Percentiles rank a stretch among this genome's conserved stretches.
Conservation (phyloP, 495 filamentous ascomycete species). For the Poronia punctata region DNA sequence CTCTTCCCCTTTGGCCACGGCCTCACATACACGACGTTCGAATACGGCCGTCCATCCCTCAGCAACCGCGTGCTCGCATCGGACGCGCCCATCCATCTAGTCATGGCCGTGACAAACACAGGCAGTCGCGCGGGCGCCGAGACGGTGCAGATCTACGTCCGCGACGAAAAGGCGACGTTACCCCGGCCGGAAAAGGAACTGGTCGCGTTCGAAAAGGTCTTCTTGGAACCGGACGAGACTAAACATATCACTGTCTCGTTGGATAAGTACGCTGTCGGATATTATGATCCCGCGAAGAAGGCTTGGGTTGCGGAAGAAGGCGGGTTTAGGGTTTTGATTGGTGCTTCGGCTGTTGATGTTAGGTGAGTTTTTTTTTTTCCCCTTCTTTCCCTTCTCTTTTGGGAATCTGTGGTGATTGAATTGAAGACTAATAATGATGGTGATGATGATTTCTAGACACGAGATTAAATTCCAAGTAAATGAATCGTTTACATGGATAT, state of each 20-base stretch:
- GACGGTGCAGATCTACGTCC: slow-evolving; percentile 72
- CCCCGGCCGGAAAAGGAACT: slow-evolving; percentile 71
- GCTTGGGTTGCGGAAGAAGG: slow-evolving; percentile 79
- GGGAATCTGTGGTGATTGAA: not conserved
- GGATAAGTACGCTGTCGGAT: slow-evolving; percentile 72
- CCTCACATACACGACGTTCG: slow-evolving; percentile 73
- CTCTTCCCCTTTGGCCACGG: slow-evolving; percentile 80
- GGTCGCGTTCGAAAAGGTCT: slow-evolving; percentile 74
- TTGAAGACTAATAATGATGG: not conserved
- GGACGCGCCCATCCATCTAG: slow-evolving; percentile 50
- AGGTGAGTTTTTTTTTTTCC: slow-evolving; percentile 22
- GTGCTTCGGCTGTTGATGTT: slow-evolving; percentile 43
- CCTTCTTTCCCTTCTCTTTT: not conserved
- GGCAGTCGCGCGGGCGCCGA: slow-evolving; percentile 61
- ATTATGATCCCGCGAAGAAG: slow-evolving; percentile 64
- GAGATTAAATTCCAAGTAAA: slow-evolving; percentile 46
- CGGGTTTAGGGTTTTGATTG: slow-evolving; percentile 58
- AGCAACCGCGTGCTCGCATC: slow-evolving; percentile 41
- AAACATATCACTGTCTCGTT: slow-evolving; percentile 57
- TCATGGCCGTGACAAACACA: slow-evolving; percentile 62
- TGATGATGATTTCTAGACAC: slow-evolving; percentile 28
- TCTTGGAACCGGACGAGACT: slow-evolving; percentile 60
- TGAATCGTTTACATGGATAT: slow-evolving; percentile 53
- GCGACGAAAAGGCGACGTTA: slow-evolving; percentile 45
- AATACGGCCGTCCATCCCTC: slow-evolving; percentile 55